A percentile compares a stretch with the other conserved stretches of the same genome.
These are phyloP conservation scores for Podosphaera fusca DNA, from an alignment of 2,329 filamentous ascomycete species.

Conservation along the genomic window DNA sequence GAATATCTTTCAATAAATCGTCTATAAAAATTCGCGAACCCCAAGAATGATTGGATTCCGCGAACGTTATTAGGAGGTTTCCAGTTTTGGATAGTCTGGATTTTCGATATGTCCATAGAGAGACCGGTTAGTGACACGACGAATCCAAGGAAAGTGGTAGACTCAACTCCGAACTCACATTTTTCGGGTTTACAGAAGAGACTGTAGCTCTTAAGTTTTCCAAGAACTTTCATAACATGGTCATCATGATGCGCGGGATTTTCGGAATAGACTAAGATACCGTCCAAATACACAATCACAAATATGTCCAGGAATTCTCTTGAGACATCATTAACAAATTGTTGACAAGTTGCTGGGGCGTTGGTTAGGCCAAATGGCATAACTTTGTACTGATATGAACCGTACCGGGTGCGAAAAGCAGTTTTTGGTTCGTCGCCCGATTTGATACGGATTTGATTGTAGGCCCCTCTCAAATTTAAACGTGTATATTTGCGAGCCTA, in stretches of 20 bases:
- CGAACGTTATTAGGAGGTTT: not conserved
- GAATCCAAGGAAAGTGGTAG: not conserved
- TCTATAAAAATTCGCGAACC: not conserved
- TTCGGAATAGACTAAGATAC: not conserved
- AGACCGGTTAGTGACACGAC: not conserved
- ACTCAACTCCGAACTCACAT: no score
- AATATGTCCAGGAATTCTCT: not conserved
- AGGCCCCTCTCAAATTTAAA: not conserved
- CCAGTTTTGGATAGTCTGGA: not conserved
- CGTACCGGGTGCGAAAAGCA: not conserved
- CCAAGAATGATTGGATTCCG: not conserved
- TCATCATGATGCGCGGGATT: not conserved
- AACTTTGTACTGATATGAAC: slow-evolving; percentile 1
- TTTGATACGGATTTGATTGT: slow-evolving; percentile 1
- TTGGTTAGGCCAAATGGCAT: slow-evolving; percentile 3
- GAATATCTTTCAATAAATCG: not conserved
- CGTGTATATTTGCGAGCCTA: not conserved
- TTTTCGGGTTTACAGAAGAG: not conserved
- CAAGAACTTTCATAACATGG: not conserved
- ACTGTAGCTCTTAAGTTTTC: not conserved
- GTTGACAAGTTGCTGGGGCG: slow-evolving; percentile 1
- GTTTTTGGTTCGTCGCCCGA: not conserved
- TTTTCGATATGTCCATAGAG: not conserved
- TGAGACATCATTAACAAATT: not conserved
- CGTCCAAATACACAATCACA: not conserved